Conservation (phyloP, 208 protist genomes). For the Acanthamoeba lenticulata region DNA sequence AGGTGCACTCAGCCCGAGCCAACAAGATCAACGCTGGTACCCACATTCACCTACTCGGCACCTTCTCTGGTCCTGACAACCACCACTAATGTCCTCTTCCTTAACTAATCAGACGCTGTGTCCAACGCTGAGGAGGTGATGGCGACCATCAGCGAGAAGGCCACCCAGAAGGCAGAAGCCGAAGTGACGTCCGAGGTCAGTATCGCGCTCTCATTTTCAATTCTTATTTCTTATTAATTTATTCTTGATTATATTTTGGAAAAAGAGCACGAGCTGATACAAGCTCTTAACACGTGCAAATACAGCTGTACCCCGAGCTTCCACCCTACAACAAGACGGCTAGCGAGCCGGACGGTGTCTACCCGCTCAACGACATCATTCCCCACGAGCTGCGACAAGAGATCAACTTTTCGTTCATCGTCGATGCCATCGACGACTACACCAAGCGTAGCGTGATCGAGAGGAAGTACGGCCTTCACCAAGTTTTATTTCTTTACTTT, state of each 20-base stretch:
- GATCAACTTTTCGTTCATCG: too few relatives aligned
- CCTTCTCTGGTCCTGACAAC: background rate
- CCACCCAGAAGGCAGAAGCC: background rate
- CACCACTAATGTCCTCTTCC: too few relatives aligned
- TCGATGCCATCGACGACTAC: too few relatives aligned
- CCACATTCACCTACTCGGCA: background rate
- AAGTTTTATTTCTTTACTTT: too few relatives aligned
- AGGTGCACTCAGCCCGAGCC: background rate
- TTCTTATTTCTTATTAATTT: background rate
- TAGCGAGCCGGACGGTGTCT: too few relatives aligned
- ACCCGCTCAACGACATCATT: too few relatives aligned
- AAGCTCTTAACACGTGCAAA: background rate
- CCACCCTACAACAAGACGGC: background rate
- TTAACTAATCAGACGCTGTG: background rate
- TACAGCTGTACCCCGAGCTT: background rate
- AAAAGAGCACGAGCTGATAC: too few relatives aligned
- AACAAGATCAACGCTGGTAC: background rate
- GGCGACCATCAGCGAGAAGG: background rate
- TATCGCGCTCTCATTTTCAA: background rate
- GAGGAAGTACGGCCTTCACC: too few relatives aligned
- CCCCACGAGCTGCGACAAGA: background rate
- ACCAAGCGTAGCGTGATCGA: too few relatives aligned
- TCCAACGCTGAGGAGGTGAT: background rate
- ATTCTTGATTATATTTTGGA: too few relatives aligned
- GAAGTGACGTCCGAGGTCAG: too few relatives aligned